Percentiles rank a stretch among this genome's conserved stretches.
Conservation (phyloP, 371 early-diverging fungal species). For the Mucor irregularis region DNA sequence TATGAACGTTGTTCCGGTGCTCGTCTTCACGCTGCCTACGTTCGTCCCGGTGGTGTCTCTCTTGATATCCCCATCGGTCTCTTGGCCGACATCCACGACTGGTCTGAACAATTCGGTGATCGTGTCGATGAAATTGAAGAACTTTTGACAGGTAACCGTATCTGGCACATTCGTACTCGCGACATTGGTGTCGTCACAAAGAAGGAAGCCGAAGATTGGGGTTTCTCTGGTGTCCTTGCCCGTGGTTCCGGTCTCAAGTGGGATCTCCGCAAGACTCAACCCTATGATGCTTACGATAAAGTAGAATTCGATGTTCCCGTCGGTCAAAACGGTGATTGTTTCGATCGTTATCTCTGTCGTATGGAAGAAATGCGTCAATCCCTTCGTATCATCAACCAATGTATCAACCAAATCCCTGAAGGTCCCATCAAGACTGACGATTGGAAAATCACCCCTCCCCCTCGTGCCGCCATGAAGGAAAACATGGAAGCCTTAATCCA, state of each 20-base stretch:
- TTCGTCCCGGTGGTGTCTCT: constrained; percentile 96
- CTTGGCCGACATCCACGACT: constrained; percentile 92
- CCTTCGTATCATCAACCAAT: constrained; percentile 92
- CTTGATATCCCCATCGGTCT: constrained; percentile 92
- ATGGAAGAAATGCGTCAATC: constrained; percentile 99
- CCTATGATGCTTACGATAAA: constrained; percentile 94
- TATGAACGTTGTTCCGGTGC: constrained; percentile 98
- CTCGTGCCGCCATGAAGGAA: constrained; percentile 95
- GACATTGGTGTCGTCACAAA: constrained; percentile 87
- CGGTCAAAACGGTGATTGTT: constrained; percentile 94
- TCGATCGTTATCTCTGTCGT: constrained; percentile 94
- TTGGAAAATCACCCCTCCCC: constrained; percentile 92
- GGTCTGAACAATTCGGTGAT: constrained; percentile 87
- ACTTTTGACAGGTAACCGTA: constrained; percentile 88
- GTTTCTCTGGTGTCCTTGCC: constrained; percentile 94
- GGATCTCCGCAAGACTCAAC: constrained; percentile 93
- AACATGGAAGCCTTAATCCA: constrained; percentile 98
- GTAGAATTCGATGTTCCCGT: constrained; percentile 97
- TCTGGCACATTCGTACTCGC: constrained; percentile 92
- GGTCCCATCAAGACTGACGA: constrained; percentile 96
- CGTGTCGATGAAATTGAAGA: constrained; percentile 96
- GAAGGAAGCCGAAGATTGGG: constrained; percentile 88
- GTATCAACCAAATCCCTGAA: constrained; percentile 92
- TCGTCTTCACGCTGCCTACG: constrained; percentile 97
- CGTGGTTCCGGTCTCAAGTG: constrained; percentile 93